phyloP scores from a whole-genome alignment of 2,329 filamentous ascomycete genomes.

The Penicillium sp. region DNA sequence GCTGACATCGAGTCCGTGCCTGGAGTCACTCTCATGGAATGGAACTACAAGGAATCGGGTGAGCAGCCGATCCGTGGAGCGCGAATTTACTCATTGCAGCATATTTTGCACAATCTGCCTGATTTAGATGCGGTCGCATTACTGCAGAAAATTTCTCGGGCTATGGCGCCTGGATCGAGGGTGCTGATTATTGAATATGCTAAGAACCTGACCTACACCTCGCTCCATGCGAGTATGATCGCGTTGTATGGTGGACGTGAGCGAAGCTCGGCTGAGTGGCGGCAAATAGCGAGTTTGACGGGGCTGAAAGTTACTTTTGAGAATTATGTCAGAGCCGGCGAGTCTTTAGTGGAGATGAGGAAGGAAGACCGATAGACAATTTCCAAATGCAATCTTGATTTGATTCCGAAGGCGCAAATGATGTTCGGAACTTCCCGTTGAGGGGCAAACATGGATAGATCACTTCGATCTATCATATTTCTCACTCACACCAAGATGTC shows the following conservation, averaged over 20 bases:
- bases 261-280: constrained; percentile 39
- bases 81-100: constrained; percentile 36
- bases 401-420: background rate
- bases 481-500: background rate
- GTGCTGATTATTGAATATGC: constrained; percentile 40
- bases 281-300: constrained; percentile 33
- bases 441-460: background rate
- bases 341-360: constrained; percentile 41
- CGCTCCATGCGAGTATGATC: constrained; percentile 42
- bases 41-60: constrained; percentile 38
- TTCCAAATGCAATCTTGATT: background rate
- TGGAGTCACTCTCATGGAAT: constrained; percentile 33
- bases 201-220: constrained; percentile 38
- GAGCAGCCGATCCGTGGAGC: constrained; percentile 38
- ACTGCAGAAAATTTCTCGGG: constrained; percentile 37
- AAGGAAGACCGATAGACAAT: constrained; percentile 10
- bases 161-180: constrained; percentile 37
- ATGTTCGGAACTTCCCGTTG: background rate
- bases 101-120: constrained; percentile 42
- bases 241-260: constrained; percentile 37
- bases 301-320: constrained; percentile 41
- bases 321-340: constrained; percentile 33
- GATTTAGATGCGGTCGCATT: constrained; percentile 39
- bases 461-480: background rate
- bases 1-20: constrained; percentile 29